Evolutionary conservation across 169 alveolate genomes (phyloP), one percentile per base, ranked within the genome.

Genomic region (Babesia bovis): DNA sequence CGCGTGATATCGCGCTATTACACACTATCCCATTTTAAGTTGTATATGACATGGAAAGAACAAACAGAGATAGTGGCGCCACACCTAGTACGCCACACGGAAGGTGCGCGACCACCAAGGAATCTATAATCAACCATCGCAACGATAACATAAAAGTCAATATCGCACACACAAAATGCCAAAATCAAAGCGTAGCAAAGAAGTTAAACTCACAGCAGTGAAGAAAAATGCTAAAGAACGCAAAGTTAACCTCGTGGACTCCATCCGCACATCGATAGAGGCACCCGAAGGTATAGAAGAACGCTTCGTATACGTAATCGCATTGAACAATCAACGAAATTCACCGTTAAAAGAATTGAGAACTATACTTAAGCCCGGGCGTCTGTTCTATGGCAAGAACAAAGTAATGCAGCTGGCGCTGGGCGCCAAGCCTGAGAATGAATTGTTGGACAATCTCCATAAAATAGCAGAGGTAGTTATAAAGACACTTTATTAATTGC

Each of bases 371-470:
- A 55, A 59, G 40, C 92, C 92, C 3, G 92, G 92, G 9, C 66
- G 85, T 32, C 65, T 78, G 25, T 78, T 78, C 44, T 78, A 78
- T 32, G 92, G 92, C 38, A 86, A 86, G 52, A 86, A 86, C 87
- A 86, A 86, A 59, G 90, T 86, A 59, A 70, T 86, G 77, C 90
- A 78, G 58, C 63, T 86, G 61, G 92, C 92, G 19, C 83, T 86
- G 47, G 91, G 91, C 35, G 67, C 78, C 28, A 59, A 68, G 42
- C 82, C 92, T 0, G 92, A 86, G 61, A 36, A 57, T 19, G 91
- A 84, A 49, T 55, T 70, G 35, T 60, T 30, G 50, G 72, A 65
- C 23, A 72, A 75, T 55, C 53, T 83, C 10, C 89, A 83, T 84
- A 77, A 68, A 40, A 77, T 86, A 50, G 76, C 92, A 67, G 65